Percentiles rank a stretch among this genome's conserved stretches.
These are phyloP conservation scores for Pneumocystis oryctolagi DNA, from an alignment of 1,139 yeast genomes.

Conservation along the genomic window DNA sequence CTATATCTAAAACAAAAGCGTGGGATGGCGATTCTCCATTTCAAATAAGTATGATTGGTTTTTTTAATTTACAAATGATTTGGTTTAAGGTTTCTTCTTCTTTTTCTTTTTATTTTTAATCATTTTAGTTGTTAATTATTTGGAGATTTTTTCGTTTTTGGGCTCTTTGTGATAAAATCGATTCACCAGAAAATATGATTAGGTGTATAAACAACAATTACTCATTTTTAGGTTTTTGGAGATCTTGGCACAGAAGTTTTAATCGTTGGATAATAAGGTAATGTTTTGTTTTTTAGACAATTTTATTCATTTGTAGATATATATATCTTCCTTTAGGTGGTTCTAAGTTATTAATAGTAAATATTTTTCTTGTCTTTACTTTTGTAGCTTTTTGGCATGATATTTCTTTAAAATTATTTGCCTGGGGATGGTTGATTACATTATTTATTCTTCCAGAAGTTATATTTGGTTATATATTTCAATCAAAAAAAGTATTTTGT, in stretches of 20 bases:
- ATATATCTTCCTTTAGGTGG: slow-evolving; percentile 88
- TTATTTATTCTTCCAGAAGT: slow-evolving; percentile 81
- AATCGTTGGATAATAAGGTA: slow-evolving; percentile 78
- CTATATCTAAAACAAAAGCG: slow-evolving; percentile 74
- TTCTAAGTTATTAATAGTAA: slow-evolving; percentile 43
- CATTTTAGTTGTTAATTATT: slow-evolving; percentile 62
- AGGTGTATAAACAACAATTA: slow-evolving; percentile 90
- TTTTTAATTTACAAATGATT: slow-evolving; percentile 74
- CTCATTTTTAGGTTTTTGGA: slow-evolving; percentile 88
- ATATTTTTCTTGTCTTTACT: slow-evolving; percentile 76
- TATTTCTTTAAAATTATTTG: slow-evolving; percentile 62
- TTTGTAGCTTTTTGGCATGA: slow-evolving; percentile 99
- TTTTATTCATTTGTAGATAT: slow-evolving; percentile 19
- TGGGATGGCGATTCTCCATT: slow-evolving; percentile 86
- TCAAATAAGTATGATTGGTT: slow-evolving; percentile 86
- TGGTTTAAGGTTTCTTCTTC: slow-evolving; percentile 41
- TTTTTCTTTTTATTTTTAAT: background rate
- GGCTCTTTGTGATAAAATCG: slow-evolving; percentile 81
- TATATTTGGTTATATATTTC: slow-evolving; percentile 35
- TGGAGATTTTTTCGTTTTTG: slow-evolving; percentile 93
- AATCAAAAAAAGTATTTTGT: slow-evolving; percentile 21
- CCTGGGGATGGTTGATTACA: slow-evolving; percentile 96
- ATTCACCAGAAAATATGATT: slow-evolving; percentile 96
- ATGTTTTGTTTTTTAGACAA: slow-evolving; percentile 10
- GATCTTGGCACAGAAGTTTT: slow-evolving; percentile 95